A percentile compares a stretch with the other conserved stretches of the same genome.
Conservation (phyloP, 106 monocot genomes). For the Ottelia alismoides region DNA sequence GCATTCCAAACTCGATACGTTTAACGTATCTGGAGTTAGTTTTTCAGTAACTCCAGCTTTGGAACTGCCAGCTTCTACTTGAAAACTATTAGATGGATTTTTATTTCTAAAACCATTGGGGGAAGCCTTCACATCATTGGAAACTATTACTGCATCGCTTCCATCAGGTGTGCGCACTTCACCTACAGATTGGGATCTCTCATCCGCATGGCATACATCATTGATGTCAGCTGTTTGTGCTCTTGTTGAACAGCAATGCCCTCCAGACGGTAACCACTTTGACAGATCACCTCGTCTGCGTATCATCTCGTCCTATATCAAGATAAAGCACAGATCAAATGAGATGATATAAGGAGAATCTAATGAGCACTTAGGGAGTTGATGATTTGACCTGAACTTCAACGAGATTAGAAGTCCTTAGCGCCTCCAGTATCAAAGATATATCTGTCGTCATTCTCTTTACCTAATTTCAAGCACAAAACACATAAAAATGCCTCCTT, state of each 20-base stretch:
- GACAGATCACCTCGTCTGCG: slow-evolving; percentile 65
- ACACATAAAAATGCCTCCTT: too few species aligned
- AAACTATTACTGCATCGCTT: too few species aligned
- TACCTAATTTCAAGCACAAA: too few species aligned
- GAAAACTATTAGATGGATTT: too few species aligned
- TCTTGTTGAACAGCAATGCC: too few species aligned
- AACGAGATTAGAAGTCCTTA: slow-evolving; percentile 45
- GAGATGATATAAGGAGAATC: slow-evolving; percentile 2
- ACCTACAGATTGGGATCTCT: too few species aligned
- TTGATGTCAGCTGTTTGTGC: too few species aligned
- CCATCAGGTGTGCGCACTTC: too few species aligned
- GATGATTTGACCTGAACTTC: slow-evolving; percentile 88
- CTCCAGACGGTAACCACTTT: slow-evolving; percentile 49
- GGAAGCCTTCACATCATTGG: too few species aligned
- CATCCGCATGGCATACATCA: too few species aligned
- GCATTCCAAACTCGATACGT: not conserved
- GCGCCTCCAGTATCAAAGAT: slow-evolving; percentile 74
- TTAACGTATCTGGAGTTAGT: slow-evolving; percentile 6
- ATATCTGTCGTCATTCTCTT: slow-evolving; percentile 63
- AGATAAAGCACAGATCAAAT: slow-evolving; percentile 1
- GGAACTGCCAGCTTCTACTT: slow-evolving; percentile 4
- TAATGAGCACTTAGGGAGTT: not conserved
- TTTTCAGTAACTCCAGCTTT: slow-evolving; percentile 4
- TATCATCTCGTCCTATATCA: slow-evolving; percentile 58
- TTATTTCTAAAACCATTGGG: too few species aligned